Evolutionary conservation across 192 early-diverging fungal genomes (phyloP).

Genomic region (Phlyctochytrium arcticum): DNA sequence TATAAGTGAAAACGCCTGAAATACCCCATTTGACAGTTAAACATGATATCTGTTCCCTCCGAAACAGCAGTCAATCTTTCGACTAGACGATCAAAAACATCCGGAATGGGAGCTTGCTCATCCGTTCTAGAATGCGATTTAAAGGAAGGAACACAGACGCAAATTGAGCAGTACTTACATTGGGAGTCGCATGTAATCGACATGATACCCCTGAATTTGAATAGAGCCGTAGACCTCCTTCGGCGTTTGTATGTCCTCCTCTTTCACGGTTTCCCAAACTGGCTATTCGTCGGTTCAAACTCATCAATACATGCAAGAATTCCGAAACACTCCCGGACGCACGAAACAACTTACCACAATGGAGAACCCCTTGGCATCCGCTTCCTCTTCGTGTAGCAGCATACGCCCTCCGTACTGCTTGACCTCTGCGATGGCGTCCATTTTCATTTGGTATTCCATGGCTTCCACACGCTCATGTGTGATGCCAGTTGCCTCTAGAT

Average conservation of each 20-base stretch:
- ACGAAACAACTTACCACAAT: conserved; percentile 38
- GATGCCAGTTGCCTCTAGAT: conserved; percentile 63
- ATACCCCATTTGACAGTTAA: conserved; percentile 70
- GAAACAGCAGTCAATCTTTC: conserved; percentile 37
- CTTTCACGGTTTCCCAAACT: conserved; percentile 55
- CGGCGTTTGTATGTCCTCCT: conserved; percentile 54
- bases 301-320: background rate
- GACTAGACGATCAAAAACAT: conserved; percentile 61
- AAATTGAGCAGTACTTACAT: conserved; percentile 40
- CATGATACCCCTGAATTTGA: conserved; percentile 47
- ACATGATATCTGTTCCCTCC: conserved; percentile 40
- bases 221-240: conserved; percentile 53
- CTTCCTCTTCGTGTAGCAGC: conserved; percentile 57
- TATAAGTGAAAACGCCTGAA: background rate
- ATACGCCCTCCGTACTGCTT: conserved; percentile 47
- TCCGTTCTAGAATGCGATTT: conserved; percentile 36
- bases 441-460: conserved; percentile 62
- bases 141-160: background rate
- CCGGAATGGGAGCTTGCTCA: conserved; percentile 66
- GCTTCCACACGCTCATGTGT: conserved; percentile 55
- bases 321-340: background rate
- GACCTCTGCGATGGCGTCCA: conserved; percentile 47
- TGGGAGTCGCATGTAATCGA: conserved; percentile 57
- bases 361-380: conserved; percentile 31
- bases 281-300: conserved; percentile 10